phyloP scores from a whole-genome alignment of 1,284 basidiomycete genomes.

The Tilletia caries region DNA sequence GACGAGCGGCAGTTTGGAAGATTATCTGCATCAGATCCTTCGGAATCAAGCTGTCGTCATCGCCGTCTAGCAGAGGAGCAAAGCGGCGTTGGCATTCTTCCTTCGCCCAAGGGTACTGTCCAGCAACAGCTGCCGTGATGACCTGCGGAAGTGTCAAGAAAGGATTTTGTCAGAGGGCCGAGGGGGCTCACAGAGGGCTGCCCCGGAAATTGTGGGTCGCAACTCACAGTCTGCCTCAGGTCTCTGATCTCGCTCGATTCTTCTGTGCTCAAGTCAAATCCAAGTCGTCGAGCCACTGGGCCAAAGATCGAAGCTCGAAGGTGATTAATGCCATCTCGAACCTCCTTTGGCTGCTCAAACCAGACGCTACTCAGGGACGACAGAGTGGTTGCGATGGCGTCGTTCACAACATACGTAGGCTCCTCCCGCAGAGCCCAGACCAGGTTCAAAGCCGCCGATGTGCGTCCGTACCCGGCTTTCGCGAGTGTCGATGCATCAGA shows the following conservation, averaged over 20 bases:
- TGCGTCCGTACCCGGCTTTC: constrained; percentile 71
- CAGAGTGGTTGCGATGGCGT: constrained; percentile 29
- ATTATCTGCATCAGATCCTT: constrained; percentile 48
- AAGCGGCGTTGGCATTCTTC: constrained; percentile 72
- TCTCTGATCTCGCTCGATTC: constrained; percentile 73
- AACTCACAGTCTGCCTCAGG: constrained; percentile 67
- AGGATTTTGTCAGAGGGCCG: no score
- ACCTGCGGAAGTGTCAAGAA: constrained; percentile 47
- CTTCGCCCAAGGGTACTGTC: constrained; percentile 42
- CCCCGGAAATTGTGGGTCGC: no score
- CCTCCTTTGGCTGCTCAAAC: constrained; percentile 74
- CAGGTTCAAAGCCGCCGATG: constrained; percentile 73
- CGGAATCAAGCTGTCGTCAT: constrained; percentile 70
- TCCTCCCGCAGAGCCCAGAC: constrained; percentile 65
- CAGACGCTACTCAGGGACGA: constrained; percentile 61
- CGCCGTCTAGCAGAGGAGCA: constrained; percentile 67
- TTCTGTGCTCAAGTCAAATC: constrained; percentile 69
- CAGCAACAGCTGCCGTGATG: constrained; percentile 64
- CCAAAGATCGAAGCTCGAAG: constrained; percentile 64
- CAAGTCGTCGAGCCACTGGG: constrained; percentile 74
- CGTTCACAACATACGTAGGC: constrained; percentile 41
- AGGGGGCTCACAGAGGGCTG: no score
- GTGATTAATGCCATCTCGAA: constrained; percentile 55
- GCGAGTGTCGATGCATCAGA: constrained; percentile 76
- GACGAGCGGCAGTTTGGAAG: constrained; percentile 60